Percentiles rank a stretch among this genome's conserved stretches.
phyloP scores from a whole-genome alignment of 1,139 yeast species.

The Yamadazyma jaroonii region DNA sequence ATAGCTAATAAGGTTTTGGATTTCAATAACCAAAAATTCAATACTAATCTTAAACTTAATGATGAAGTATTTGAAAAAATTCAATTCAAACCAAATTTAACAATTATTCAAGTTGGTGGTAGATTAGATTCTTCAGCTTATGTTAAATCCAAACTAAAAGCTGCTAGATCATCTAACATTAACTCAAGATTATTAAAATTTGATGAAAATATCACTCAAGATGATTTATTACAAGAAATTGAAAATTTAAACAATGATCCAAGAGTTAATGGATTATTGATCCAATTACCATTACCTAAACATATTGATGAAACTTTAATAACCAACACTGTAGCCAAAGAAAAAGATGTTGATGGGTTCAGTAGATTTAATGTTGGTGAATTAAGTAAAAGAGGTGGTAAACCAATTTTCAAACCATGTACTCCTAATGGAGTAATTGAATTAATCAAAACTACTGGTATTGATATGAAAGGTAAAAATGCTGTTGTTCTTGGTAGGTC shows the following conservation, averaged over 20 bases:
- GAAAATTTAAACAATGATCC: conserved; percentile 59
- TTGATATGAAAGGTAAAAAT: conserved; percentile 58
- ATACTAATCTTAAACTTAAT: conserved; percentile 3
- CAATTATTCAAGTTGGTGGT: conserved; percentile 71
- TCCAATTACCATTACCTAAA: conserved; percentile 71
- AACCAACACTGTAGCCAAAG: conserved; percentile 65
- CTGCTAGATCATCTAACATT: conserved; percentile 68
- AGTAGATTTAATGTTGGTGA: conserved; percentile 76
- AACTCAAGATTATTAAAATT: conserved; percentile 56
- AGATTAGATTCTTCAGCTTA: conserved; percentile 79
- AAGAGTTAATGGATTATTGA: conserved; percentile 64
- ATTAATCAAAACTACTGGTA: conserved; percentile 60
- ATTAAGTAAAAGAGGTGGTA: conserved; percentile 69
- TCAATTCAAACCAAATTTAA: conserved; percentile 58
- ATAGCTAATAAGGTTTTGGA: conserved; percentile 43
- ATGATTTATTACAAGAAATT: conserved; percentile 53
- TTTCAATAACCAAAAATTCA: conserved; percentile 31
- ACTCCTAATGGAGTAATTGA: conserved; percentile 78
- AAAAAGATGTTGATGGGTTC: conserved; percentile 80
- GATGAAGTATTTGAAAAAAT: conserved; percentile 24
- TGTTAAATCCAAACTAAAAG: conserved; percentile 71
- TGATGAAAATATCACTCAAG: conserved; percentile 54
- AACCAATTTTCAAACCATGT: conserved; percentile 70
- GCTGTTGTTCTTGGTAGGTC: conserved; percentile 82
- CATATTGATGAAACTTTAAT: conserved; percentile 66